Conservation (phyloP, 2,329 filamentous ascomycete genomes). For the Blumeria graminis region DNA sequence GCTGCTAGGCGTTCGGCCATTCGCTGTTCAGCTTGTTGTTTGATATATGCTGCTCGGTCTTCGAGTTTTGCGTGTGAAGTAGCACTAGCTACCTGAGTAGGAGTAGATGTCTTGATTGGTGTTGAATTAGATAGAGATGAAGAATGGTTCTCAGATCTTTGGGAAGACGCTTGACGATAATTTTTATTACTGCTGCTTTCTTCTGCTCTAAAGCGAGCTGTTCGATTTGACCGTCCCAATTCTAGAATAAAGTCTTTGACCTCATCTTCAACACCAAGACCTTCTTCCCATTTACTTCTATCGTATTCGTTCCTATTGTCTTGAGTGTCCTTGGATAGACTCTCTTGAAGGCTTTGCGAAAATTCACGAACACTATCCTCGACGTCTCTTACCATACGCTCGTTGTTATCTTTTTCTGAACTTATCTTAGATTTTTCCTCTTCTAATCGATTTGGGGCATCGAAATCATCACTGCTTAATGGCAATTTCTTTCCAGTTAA, state of each 20-base stretch:
- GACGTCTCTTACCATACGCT: conserved; percentile 88
- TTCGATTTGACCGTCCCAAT: conserved; percentile 63
- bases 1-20: conserved; percentile 93
- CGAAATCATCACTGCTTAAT: conserved; percentile 42
- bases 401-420: conserved; percentile 77
- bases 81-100: conserved; percentile 30
- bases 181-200: conserved; percentile 19
- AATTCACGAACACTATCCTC: conserved; percentile 91
- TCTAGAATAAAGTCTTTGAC: conserved; percentile 97
- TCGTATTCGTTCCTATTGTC: conserved; percentile 70
- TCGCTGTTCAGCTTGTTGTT: conserved; percentile 85
- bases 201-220: conserved; percentile 40
- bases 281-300: conserved; percentile 84
- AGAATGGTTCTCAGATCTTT: conserved; percentile 16
- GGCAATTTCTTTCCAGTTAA: conserved; percentile 65
- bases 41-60: conserved; percentile 85
- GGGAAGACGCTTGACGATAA: conserved; percentile 19
- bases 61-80: conserved; percentile 74
- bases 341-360: conserved; percentile 61
- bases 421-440: conserved; percentile 63
- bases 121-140: conserved; percentile 12
- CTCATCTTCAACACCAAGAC: conserved; percentile 83
- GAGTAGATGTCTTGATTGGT: conserved; percentile 21
- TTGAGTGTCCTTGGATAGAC: conserved; percentile 55
- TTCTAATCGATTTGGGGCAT: conserved; percentile 65